Conservation (phyloP, 2,329 filamentous ascomycete genomes). For the Mycogone perniciosa region DNA sequence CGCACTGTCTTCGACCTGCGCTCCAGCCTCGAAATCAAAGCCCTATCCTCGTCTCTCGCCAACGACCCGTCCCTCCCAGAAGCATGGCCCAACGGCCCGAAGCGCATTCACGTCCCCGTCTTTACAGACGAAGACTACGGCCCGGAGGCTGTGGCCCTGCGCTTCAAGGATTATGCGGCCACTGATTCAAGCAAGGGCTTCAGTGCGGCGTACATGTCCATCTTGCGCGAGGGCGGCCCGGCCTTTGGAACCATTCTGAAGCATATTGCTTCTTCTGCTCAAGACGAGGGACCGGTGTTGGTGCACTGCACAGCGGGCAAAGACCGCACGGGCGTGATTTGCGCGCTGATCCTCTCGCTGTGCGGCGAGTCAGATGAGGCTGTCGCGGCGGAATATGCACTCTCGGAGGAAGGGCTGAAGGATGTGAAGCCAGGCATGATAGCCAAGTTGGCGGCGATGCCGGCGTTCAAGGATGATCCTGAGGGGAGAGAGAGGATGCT, state of each 20-base stretch:
- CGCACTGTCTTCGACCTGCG: conserved; percentile 63
- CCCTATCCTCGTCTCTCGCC: conserved; percentile 30
- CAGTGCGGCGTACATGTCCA: conserved; percentile 55
- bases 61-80: conserved; percentile 13
- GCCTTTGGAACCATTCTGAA: conserved; percentile 48
- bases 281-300: conserved; percentile 41
- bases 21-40: conserved; percentile 50
- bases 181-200: conserved; percentile 51
- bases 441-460: conserved; percentile 42
- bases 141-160: conserved; percentile 55
- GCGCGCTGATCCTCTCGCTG: conserved; percentile 58
- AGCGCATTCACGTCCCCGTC: conserved; percentile 56
- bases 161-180: conserved; percentile 54
- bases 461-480: conserved; percentile 41
- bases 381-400: conserved; percentile 62
- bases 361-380: conserved; percentile 53
- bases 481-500: conserved; percentile 41
- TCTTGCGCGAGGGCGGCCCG: conserved; percentile 46
- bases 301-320: conserved; percentile 74
- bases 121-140: conserved; percentile 56
- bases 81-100: conserved; percentile 28
- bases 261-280: conserved; percentile 40
- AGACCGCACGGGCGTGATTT: conserved; percentile 67
- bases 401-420: conserved; percentile 57
- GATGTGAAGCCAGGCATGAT: conserved; percentile 47